Conservation (phyloP, 2,329 filamentous ascomycete genomes). For the Colletotrichum trifolii region DNA sequence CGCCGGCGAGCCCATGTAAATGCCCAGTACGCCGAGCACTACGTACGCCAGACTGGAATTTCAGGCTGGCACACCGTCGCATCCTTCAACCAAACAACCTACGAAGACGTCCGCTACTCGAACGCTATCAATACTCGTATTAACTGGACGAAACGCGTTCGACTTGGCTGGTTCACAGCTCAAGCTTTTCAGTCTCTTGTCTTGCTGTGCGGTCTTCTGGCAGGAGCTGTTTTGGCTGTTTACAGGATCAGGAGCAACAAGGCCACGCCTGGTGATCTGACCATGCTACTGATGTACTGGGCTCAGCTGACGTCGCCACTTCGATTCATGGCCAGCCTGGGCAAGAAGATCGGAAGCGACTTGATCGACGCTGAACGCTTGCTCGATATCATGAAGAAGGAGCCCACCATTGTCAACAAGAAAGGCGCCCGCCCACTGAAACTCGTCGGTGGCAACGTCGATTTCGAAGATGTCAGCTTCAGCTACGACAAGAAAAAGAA, state of each 20-base stretch:
- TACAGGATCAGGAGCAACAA: conserved; percentile 74
- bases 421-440: conserved; percentile 61
- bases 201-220: conserved; percentile 76
- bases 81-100: conserved; percentile 68
- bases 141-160: conserved; percentile 33
- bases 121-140: conserved; percentile 53
- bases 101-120: conserved; percentile 66
- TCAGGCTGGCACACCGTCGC: conserved; percentile 70
- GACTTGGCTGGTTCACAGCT: conserved; percentile 34
- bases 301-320: conserved; percentile 76
- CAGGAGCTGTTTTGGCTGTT: conserved; percentile 68
- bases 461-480: conserved; percentile 66
- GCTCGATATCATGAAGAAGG: conserved; percentile 67
- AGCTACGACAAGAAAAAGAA: conserved; percentile 70
- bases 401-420: conserved; percentile 65
- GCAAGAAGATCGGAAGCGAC: conserved; percentile 66
- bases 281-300: conserved; percentile 80
- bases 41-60: conserved; percentile 65
- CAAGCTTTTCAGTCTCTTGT: conserved; percentile 58
- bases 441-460: conserved; percentile 63
- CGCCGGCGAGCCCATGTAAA: conserved; percentile 62
- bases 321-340: conserved; percentile 73
- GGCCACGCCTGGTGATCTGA: conserved; percentile 74
- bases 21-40: conserved; percentile 66
- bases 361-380: conserved; percentile 69